These are phyloP conservation scores for Fusarium penzigii DNA, from an alignment of 2,329 filamentous ascomycete genomes.

Conservation along the genomic window DNA sequence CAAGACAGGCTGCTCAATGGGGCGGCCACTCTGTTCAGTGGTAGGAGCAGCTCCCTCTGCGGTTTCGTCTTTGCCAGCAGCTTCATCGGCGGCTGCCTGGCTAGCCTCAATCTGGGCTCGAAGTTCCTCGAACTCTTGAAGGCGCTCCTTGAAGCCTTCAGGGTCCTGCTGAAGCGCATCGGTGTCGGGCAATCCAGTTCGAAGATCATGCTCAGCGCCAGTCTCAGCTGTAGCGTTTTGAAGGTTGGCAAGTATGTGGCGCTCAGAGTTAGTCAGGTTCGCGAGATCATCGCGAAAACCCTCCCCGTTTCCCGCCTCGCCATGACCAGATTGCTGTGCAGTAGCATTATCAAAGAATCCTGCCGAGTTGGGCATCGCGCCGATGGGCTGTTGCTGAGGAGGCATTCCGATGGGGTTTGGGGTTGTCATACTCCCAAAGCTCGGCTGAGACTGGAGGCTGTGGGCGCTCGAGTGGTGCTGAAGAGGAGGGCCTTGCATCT, in stretches of 20 bases:
- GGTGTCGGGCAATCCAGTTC: slow-evolving; percentile 50
- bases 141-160: slow-evolving; percentile 67
- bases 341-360: slow-evolving; percentile 66
- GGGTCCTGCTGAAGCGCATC: slow-evolving; percentile 54
- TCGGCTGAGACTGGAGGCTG: slow-evolving; percentile 94
- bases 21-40: slow-evolving; percentile 13
- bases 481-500: slow-evolving; percentile 57
- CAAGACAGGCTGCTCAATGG: slow-evolving; percentile 11
- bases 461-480: slow-evolving; percentile 96
- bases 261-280: slow-evolving; percentile 58
- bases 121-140: slow-evolving; percentile 81
- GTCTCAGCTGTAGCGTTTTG: slow-evolving; percentile 37
- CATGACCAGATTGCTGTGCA: slow-evolving; percentile 22
- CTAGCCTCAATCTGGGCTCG: slow-evolving; percentile 70
- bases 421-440: slow-evolving; percentile 93
- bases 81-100: slow-evolving; percentile 36
- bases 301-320: slow-evolving; percentile 43
- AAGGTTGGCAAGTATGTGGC: slow-evolving; percentile 50
- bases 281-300: slow-evolving; percentile 71
- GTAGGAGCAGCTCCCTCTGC: slow-evolving; percentile 16
- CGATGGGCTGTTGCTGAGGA: slow-evolving; percentile 50
- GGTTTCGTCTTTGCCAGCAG: slow-evolving; percentile 37
- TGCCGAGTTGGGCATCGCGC: slow-evolving; percentile 59
- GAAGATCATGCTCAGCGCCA: slow-evolving; percentile 36
- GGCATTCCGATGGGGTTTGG: slow-evolving; percentile 71